phyloP scores from a whole-genome alignment of 345 rosid species.

The Rhizophora mangle region DNA sequence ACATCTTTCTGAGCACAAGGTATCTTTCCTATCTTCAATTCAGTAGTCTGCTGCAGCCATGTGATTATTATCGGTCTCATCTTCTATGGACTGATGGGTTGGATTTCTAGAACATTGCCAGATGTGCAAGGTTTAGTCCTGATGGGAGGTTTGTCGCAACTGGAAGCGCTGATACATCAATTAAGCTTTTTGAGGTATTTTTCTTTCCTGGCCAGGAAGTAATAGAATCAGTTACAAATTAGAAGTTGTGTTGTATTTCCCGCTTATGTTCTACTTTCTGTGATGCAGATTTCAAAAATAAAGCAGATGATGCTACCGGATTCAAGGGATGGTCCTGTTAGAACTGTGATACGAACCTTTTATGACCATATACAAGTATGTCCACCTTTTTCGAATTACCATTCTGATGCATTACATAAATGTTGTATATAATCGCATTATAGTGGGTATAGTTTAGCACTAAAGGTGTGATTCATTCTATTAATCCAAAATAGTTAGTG shows the following conservation, averaged over 20 bases:
- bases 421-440: not conserved
- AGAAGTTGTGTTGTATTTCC: not conserved
- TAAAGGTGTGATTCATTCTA: slow-evolving; percentile 1
- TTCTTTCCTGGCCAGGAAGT: not conserved
- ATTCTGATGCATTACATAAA: not conserved
- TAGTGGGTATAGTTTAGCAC: not conserved
- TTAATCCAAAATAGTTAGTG: not conserved
- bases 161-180: slow-evolving; percentile 82
- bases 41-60: not conserved
- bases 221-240: not conserved
- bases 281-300: slow-evolving; percentile 59
- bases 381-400: slow-evolving; percentile 10
- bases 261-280: slow-evolving; percentile 5
- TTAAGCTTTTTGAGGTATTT: slow-evolving; percentile 81
- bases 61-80: not conserved
- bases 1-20: slow-evolving; percentile 83
- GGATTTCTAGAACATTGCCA: slow-evolving; percentile 60
- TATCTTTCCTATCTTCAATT: slow-evolving; percentile 9
- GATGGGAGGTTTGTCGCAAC: slow-evolving; percentile 85
- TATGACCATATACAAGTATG: slow-evolving; percentile 75
- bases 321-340: slow-evolving; percentile 55
- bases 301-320: slow-evolving; percentile 80
- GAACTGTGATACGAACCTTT: slow-evolving; percentile 76
- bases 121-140: slow-evolving; percentile 84
- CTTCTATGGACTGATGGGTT: slow-evolving; percentile 14